Base-by-base conservation (phyloP, 495 filamentous ascomycete genomes). In the Penicillium argentinense region DNA sequence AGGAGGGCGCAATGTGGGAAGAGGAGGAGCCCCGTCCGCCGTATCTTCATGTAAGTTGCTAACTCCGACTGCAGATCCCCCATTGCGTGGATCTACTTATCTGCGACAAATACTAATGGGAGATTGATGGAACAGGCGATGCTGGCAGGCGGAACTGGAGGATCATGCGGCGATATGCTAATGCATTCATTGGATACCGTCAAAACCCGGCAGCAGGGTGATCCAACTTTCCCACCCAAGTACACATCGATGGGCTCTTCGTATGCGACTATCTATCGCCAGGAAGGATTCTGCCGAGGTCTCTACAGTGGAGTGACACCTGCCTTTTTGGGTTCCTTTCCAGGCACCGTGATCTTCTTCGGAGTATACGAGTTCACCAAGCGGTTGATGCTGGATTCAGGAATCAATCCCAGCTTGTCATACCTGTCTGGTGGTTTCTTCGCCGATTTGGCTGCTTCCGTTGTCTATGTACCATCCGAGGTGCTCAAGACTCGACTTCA, bases 171-270 rank as follows among this genome's bases (percentile, higher is more conserved):
- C 40, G 93, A 98, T 67, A 89, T 98, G 80, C 74, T 98, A 48
- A 97, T 98, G 95, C 93, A 98, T 67, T 97, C 92, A 34, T 79
- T 98, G 64, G 93, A 98, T 71, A 98, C 93, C 6, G 93, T 98
- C 43, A 98, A 98, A 70, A 98, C 93, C n/a, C 81, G 93, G 41
- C 93, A 97, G 67, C 93, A 98, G 72, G 93, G 93, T 56, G 95
- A 97, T 59, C 90, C 91, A 23, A 83, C 88, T 56, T 78, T 93
- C 38, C 93, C 92, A 13, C 87, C 92, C 1, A 92, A 87, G 68
- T 97, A 97, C 68, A 83, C 87, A 1, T 90, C 89, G 16, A 84
- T 96, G 68, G 84, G 86, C 17, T 83, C 85, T 17, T 91, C 92
- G 4, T 98, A 97, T 71, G 75, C 84, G 56, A 96, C 86, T 1